phyloP scores from a whole-genome alignment of 768 basidiomycete genomes.

The Boletus sp. region DNA sequence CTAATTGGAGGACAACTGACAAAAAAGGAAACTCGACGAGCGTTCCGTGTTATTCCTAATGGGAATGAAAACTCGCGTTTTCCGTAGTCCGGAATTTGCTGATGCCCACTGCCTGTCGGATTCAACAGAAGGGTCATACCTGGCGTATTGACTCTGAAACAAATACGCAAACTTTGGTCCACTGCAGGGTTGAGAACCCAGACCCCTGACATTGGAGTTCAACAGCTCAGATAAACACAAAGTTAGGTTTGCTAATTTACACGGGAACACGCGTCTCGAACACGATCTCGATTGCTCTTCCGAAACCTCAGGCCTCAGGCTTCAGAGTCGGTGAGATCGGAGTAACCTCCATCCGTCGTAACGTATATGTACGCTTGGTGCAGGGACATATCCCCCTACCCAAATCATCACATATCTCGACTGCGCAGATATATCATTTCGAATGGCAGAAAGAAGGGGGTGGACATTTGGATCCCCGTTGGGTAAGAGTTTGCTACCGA shows the following conservation, averaged over 20 bases:
- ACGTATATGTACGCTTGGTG: no score
- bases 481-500: no score
- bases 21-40: background rate
- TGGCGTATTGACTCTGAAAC: background rate
- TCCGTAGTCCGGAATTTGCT: background rate
- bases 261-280: conserved; percentile 3
- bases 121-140: background rate
- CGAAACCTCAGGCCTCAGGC: no score
- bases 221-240: conserved; percentile 1
- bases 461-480: no score
- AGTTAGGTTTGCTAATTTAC: conserved; percentile 17
- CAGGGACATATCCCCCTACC: no score
- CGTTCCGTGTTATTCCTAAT: background rate
- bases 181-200: background rate
- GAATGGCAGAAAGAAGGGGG: no score
- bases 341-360: no score
- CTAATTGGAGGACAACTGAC: background rate
- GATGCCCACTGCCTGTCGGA: background rate
- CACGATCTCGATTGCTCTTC: background rate
- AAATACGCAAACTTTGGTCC: background rate
- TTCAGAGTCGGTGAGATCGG: no score
- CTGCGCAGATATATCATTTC: no score
- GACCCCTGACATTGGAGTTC: background rate
- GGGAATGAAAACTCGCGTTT: background rate
- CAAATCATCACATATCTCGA: no score